Base-by-base conservation (phyloP, 257 asterid species). In the Capsicum rhomboideum region DNA sequence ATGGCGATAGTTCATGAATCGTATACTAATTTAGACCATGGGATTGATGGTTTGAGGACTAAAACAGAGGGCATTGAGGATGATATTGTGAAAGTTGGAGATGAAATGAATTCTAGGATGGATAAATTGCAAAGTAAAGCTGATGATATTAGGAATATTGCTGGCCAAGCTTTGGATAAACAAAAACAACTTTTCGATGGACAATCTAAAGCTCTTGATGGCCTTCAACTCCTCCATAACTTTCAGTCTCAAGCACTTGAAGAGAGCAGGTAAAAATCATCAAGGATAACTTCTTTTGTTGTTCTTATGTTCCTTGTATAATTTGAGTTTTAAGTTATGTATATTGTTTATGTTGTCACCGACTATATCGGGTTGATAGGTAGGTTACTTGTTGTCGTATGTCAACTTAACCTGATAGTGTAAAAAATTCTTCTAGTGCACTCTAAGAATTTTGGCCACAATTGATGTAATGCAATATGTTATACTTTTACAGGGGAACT, bases 221-320 rank as follows among this genome's bases (percentile, higher is more conserved):
- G 95, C 29, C 90, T 95, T 85, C 83, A 88, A 10, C 83, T 89
- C 78, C 94, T 96, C 78, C 89, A 95, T 8, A 89, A 91, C 77
- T 90, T 90, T 87, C 97, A 91, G 87, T 91, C 98, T 16, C 91
- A 90, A 46, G 97, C 97, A 54, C 93, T 96, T 37, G 94, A 96
- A 87, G 97, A 94, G 85, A 96, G 97, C 96, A 90, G 97, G 97
- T 93, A 71, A 86, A 56, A 16, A 26, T 4, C 0, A 18, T 55
- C 10, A n/a, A n/a, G n/a, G n/a, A n/a, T n/a, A 26, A 34, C 49
- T 21, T 59, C 68, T 23, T 18, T 11, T 11, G 37, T n/a, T 11
- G 16, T 31, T 54, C 46, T 79, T 14, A 29, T 11, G 26, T 18
- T 63, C 71, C 10, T 63, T 63, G n/a, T n/a, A n/a, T n/a, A n/a